Evolutionary conservation across 805 yeast genomes (phyloP), one percentile per base, ranked within the genome.

Genomic region (Dipodascopsis tothii): DNA sequence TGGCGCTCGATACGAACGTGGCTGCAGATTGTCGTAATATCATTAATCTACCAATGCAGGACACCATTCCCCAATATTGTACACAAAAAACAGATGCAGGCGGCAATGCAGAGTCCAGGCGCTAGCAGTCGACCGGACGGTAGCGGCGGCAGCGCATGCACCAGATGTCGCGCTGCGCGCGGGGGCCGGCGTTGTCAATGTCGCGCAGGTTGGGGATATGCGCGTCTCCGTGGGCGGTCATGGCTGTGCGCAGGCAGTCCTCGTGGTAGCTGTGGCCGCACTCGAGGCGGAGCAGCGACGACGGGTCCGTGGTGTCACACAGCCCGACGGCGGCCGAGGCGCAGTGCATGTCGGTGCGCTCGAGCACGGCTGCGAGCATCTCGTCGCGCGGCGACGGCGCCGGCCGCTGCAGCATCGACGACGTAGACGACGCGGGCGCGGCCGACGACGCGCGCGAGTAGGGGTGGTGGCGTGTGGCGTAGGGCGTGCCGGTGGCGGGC

Each of bases 221-320:
- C 3, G 39, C 43, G 36, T 60, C 63, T 7, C 64, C 64, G 39
- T 60, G 64, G 4, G 55, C 43, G 16, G 61, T 35, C 57, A 56
- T 56, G 11, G 53, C 39, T 33, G 50, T 50, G 18, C 58, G 46
- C 23, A 60, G 43, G 36, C 64, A 60, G 20, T 51, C 50, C 23
- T 48, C 53, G 40, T 60, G 64, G 42, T 51, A 60, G 3, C 55
- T 58, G 44, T 60, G 64, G 7, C 62, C 62, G 33, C 64, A 60
- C 3, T 42, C 47, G 9, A 60, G 45, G 20, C 57, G 43, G n/a
- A 59, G 41, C 19, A 50, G 33, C n/a, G 19, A 9, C 7, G 35
- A 40, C 23, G 37, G 18, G 25, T 20, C 44, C 4, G 23, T 43
- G 20, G 43, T 45, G 21, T 55, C 55, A 44, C 60, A 58, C 35